Percentiles rank a stretch among this genome's conserved stretches.
Conservation (phyloP, 2,329 filamentous ascomycete genomes). For the Xylaria sp. region DNA sequence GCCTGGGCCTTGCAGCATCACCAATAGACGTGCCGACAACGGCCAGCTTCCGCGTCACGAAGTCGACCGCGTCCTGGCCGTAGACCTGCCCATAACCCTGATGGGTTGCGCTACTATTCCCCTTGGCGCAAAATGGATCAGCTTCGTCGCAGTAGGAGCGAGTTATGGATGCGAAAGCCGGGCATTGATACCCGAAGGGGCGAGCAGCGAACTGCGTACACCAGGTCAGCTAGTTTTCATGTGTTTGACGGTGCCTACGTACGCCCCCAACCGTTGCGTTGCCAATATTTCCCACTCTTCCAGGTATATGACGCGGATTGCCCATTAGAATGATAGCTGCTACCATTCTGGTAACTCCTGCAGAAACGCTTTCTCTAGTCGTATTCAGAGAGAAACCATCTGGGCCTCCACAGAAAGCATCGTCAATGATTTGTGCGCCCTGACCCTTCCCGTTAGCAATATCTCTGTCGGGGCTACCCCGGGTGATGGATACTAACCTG, state of each 20-base stretch:
- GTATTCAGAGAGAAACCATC: conserved; percentile 60
- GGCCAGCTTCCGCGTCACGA: conserved; percentile 64
- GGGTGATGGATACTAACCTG: conserved; percentile 54
- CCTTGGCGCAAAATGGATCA: conserved; percentile 71
- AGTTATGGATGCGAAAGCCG: conserved; percentile 59
- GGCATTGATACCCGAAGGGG: conserved; percentile 63
- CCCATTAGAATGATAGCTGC: conserved; percentile 70
- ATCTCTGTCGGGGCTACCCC: background rate
- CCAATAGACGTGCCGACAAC: conserved; percentile 1
- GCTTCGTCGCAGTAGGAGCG: conserved; percentile 69
- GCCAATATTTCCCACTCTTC: conserved; percentile 66
- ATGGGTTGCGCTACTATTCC: conserved; percentile 63
- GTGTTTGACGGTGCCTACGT: conserved; percentile 45
- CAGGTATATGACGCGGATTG: conserved; percentile 63
- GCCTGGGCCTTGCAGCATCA: background rate
- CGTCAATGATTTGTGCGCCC: conserved; percentile 71
- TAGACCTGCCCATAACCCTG: conserved; percentile 68
- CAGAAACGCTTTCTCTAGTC: conserved; percentile 54
- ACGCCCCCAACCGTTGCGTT: conserved; percentile 66
- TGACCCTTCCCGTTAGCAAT: conserved; percentile 42
- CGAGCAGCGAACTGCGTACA: conserved; percentile 64
- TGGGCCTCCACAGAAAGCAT: conserved; percentile 68
- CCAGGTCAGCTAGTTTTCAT: conserved; percentile 21
- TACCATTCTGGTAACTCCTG: conserved; percentile 59
- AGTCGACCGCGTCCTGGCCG: conserved; percentile 64